Evolutionary conservation across 1,139 yeast species (phyloP).

Genomic region (Protomyces inouyei): DNA sequence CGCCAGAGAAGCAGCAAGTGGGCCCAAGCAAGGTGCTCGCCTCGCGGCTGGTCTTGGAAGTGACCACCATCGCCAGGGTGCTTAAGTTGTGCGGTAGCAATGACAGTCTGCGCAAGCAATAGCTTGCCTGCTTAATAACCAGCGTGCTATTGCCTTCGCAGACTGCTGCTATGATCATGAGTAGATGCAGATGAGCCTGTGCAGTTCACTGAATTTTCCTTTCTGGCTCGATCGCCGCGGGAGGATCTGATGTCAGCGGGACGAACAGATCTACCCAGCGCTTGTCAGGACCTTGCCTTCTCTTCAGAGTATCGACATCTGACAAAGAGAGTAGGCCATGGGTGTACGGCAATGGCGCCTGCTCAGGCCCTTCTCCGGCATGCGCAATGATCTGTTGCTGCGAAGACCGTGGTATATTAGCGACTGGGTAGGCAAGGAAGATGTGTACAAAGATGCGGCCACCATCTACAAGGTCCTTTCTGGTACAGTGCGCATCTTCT

Average conservation of each 20-base stretch:
- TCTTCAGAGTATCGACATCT: no score
- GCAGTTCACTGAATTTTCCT: no score
- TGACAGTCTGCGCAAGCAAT: not conserved
- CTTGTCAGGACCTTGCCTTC: no score
- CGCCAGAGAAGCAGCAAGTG: not conserved
- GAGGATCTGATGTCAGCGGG: no score
- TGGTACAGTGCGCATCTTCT: slow-evolving; percentile 41
- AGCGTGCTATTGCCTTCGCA: no score
- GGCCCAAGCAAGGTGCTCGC: not conserved
- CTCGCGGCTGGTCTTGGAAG: not conserved
- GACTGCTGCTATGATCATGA: no score
- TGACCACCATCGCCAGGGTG: not conserved
- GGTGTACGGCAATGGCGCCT: slow-evolving; percentile 8
- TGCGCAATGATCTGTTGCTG: slow-evolving; percentile 51
- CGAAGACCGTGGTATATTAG: slow-evolving; percentile 64
- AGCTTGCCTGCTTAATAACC: no score
- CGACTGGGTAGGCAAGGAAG: slow-evolving; percentile 76
- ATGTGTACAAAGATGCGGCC: slow-evolving; percentile 85
- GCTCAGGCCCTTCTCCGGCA: slow-evolving; percentile 42
- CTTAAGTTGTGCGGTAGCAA: not conserved
- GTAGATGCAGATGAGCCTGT: no score
- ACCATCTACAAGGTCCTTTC: slow-evolving; percentile 61
- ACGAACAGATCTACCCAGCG: no score
- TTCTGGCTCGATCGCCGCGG: no score
- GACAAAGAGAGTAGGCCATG: not conserved